A percentile compares a stretch with the other conserved stretches of the same genome.
Evolutionary conservation across 139 green algal species (phyloP).

Genomic region (Volvox africanus): DNA sequence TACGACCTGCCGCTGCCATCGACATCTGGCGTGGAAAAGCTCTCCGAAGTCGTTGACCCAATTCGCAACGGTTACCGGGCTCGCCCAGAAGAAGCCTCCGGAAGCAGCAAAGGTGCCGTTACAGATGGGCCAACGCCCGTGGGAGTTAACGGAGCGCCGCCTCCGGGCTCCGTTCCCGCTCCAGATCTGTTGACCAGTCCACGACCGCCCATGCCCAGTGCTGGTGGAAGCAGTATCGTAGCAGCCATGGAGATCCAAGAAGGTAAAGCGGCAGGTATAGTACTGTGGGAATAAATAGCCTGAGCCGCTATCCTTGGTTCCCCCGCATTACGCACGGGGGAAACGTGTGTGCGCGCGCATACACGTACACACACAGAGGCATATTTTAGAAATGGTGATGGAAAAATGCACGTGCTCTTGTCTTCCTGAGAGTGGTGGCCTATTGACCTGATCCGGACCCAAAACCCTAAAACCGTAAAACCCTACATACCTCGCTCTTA

Average conservation of each 20-base stretch:
- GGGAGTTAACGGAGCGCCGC: background rate
- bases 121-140: background rate
- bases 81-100: background rate
- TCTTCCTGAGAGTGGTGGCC: no score
- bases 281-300: no score
- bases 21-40: background rate
- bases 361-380: no score
- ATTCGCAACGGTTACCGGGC: background rate
- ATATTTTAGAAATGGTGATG: no score
- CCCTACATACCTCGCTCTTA: no score
- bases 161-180: background rate
- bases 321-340: no score
- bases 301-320: no score
- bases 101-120: background rate
- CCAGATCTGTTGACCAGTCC: background rate
- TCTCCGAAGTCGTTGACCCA: background rate
- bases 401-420: no score
- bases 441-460: no score
- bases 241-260: constrained; percentile 38
- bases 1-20: background rate
- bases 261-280: background rate
- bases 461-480: no score
- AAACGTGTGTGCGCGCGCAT: no score
- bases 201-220: background rate
- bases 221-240: background rate